Evolutionary conservation across 2,329 filamentous ascomycete genomes (phyloP).

Genomic region (Dactylonectria macrodidyma): DNA sequence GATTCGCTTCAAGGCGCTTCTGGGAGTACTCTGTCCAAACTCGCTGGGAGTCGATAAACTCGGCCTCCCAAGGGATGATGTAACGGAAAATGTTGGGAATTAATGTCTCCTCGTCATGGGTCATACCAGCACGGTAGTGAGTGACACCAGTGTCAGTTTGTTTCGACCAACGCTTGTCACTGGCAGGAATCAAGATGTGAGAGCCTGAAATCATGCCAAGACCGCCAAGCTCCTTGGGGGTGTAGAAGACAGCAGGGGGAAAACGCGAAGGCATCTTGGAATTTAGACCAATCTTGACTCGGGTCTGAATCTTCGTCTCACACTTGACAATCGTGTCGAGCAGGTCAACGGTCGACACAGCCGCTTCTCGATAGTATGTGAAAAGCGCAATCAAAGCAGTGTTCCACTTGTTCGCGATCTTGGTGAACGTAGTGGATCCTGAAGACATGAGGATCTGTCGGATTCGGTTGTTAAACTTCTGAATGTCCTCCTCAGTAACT

Average conservation of each 20-base stretch:
- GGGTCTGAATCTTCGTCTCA: constrained; percentile 98
- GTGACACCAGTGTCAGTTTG: constrained; percentile 98
- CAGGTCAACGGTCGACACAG: constrained; percentile 93
- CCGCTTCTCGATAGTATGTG: constrained; percentile 98
- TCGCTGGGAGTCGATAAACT: constrained; percentile 98
- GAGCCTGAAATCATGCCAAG: constrained; percentile 99
- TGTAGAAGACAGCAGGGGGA: constrained; percentile 98
- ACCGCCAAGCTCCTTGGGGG: constrained; percentile 96
- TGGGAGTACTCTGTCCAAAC: constrained; percentile 99
- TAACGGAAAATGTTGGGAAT: constrained; percentile 99
- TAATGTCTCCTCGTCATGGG: constrained; percentile 95
- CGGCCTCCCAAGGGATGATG: constrained; percentile 98
- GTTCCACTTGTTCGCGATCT: constrained; percentile 99
- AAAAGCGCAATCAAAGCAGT: constrained; percentile 97
- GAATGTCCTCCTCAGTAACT: constrained; percentile 97
- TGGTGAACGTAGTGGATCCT: constrained; percentile 98
- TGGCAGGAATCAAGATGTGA: constrained; percentile 96
- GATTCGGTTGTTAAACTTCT: constrained; percentile 99
- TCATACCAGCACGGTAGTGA: constrained; percentile 98
- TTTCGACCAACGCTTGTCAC: constrained; percentile 98
- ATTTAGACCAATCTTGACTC: constrained; percentile 98
- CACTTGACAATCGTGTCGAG: constrained; percentile 99
- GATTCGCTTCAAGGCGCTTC: constrained; percentile 96
- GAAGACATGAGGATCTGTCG: constrained; percentile 99
- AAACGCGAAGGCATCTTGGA: constrained; percentile 99